Conservation (phyloP, 345 rosid species). For the Barbarea vulgaris region DNA sequence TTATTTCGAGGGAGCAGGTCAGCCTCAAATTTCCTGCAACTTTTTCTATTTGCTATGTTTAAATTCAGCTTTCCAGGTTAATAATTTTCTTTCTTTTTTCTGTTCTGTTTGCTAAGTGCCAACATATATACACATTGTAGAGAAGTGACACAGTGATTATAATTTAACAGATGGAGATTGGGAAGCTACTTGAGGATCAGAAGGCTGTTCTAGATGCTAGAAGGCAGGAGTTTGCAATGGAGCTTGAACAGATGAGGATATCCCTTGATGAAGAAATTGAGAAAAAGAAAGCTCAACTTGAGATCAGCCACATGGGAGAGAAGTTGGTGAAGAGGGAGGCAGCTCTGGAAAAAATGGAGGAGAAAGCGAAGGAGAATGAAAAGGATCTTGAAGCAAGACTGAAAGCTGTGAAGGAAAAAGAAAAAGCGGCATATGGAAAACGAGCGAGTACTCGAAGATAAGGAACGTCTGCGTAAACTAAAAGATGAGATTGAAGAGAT, state of each 20-base stretch:
- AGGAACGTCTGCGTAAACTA: slow-evolving; percentile 53
- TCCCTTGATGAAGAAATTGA: slow-evolving; percentile 61
- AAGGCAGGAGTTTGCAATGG: slow-evolving; percentile 58
- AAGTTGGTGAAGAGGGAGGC: slow-evolving; percentile 60
- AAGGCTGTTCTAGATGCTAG: slow-evolving; percentile 52
- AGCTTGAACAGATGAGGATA: slow-evolving; percentile 60
- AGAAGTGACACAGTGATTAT: slow-evolving; percentile 1
- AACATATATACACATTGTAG: background rate
- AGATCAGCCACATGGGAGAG: slow-evolving; percentile 58
- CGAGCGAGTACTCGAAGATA: slow-evolving; percentile 52
- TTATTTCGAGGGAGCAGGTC: slow-evolving; percentile 71
- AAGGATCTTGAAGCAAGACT: slow-evolving; percentile 63
- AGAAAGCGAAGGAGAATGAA: slow-evolving; percentile 71
- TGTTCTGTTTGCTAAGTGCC: background rate
- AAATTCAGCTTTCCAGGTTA: no score
- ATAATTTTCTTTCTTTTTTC: no score
- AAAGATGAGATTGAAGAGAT: slow-evolving; percentile 69
- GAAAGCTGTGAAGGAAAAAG: slow-evolving; percentile 60
- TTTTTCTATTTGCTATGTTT: background rate
- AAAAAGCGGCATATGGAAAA: slow-evolving; percentile 60
- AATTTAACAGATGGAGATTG: slow-evolving; percentile 62
- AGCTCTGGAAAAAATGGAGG: slow-evolving; percentile 54
- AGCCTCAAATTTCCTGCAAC: slow-evolving; percentile 36
- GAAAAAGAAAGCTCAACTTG: slow-evolving; percentile 51
- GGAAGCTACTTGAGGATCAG: slow-evolving; percentile 70